phyloP scores from a whole-genome alignment of 2,329 filamentous ascomycete genomes.

The Lachnellula willkommii region DNA sequence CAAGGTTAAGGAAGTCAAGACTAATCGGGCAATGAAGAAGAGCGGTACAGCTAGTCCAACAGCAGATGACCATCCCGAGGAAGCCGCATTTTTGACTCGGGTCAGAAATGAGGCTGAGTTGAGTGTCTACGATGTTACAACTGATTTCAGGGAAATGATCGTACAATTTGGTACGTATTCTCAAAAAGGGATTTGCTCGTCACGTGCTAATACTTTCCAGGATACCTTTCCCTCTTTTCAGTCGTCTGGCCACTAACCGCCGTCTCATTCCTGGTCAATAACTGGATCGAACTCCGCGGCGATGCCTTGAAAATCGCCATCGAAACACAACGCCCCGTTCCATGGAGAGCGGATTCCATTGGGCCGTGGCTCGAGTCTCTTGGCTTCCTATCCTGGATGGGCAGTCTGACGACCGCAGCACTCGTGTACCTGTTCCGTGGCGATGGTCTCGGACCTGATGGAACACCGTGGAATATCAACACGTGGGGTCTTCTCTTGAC shows the following conservation, averaged over 20 bases:
- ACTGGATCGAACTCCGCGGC: slow-evolving; percentile 90
- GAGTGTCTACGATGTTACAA: slow-evolving; percentile 80
- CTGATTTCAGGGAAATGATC: slow-evolving; percentile 90
- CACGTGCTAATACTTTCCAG: slow-evolving; percentile 39
- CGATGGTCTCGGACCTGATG: slow-evolving; percentile 58
- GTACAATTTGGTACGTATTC: slow-evolving; percentile 62
- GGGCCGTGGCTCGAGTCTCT: slow-evolving; percentile 86
- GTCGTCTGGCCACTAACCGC: slow-evolving; percentile 93
- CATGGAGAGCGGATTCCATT: slow-evolving; percentile 87
- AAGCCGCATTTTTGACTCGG: slow-evolving; percentile 71
- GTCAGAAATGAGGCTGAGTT: slow-evolving; percentile 80
- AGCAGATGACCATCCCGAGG: slow-evolving; percentile 65
- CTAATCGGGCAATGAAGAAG: slow-evolving; percentile 48
- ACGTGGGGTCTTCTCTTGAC: slow-evolving; percentile 76
- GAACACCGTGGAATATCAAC: slow-evolving; percentile 64
- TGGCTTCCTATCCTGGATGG: slow-evolving; percentile 88
- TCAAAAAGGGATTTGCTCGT: neutral
- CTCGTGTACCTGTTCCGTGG: slow-evolving; percentile 85
- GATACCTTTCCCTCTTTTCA: slow-evolving; percentile 86
- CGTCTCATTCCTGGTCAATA: slow-evolving; percentile 84
- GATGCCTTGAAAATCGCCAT: slow-evolving; percentile 93
- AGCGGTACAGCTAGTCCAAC: slow-evolving; percentile 39
- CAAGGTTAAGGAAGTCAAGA: slow-evolving; percentile 73
- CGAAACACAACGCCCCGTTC: slow-evolving; percentile 82
- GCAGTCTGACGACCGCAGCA: slow-evolving; percentile 79